Base-by-base conservation (phyloP, 2,329 filamentous ascomycete species). In the Penicillium sp. region DNA sequence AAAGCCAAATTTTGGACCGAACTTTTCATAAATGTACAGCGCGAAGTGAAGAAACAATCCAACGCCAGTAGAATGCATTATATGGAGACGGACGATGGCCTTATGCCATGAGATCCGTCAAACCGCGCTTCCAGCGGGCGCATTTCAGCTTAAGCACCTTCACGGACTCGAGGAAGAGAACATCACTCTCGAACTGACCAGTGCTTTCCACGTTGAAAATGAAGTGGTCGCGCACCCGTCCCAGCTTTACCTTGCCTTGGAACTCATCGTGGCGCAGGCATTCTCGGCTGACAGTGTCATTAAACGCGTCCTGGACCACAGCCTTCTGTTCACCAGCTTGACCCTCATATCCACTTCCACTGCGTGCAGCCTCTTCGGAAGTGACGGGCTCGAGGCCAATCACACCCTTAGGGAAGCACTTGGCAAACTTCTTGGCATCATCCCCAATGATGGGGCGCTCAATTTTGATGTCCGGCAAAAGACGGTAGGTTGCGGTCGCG, bases 161-260 rank as follows among this genome's bases (percentile, higher is more conserved):
- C 34, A 98, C 76, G 17, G 86, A 81, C 68, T 96, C 88, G 39
- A 98, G 67, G 71, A 98, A 96, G 48, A 98, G 73, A 66, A 88
- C 82, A 56, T 96, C 90, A 59, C 88, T 95, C 42, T 92, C 82
- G 72, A 87, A 94, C 69, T 98, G 92, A 4, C 92, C 93, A 0
- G 87, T 83, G 71, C 89, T 95, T 73, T 98, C 92, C 23, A 98
- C 76, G 37, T 80, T 84, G 73, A 92, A 98, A 66, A 98, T 96
- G 65, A 98, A 98, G 69, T 98, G 93, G 64, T 98, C 92, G 49
- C 88, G 75, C 54, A 88, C 73, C 37, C 93, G 76, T 29, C 92
- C 92, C 20, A 98, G 77, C 72, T 88, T 89, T 48, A 98, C 92
- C 72, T 95, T 98, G 60, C 81, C 85, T 66, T 92, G 79, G 69